phyloP scores from a whole-genome alignment of 1,284 basidiomycete species.

The Ceraceosorus guamensis region DNA sequence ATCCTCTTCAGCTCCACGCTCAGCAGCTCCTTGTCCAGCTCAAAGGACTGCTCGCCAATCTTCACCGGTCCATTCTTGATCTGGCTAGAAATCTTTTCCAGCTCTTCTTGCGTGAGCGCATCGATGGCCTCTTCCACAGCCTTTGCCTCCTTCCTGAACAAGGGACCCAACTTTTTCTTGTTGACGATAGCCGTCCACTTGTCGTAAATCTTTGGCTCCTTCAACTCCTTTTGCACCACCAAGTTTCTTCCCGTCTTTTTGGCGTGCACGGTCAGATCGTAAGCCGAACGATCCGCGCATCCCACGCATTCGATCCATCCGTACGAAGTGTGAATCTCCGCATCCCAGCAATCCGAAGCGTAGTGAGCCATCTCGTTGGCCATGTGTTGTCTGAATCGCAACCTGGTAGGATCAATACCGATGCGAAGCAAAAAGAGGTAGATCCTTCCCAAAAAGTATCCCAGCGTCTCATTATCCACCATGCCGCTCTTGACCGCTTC shows the following conservation, averaged over 20 bases:
- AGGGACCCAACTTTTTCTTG: slow-evolving; percentile 82
- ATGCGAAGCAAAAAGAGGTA: slow-evolving; percentile 85
- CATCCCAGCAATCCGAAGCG: slow-evolving; percentile 98
- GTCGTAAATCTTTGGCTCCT: slow-evolving; percentile 69
- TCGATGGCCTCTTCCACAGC: slow-evolving; percentile 65
- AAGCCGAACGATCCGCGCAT: slow-evolving; percentile 96
- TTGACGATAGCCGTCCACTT: slow-evolving; percentile 71
- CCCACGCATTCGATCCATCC: slow-evolving; percentile 99
- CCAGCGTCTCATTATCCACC: slow-evolving; percentile 93
- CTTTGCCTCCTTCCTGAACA: slow-evolving; percentile 77
- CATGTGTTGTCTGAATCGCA: slow-evolving; percentile 97
- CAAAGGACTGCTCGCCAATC: slow-evolving; percentile 60
- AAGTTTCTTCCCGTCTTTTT: slow-evolving; percentile 56
- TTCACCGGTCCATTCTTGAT: slow-evolving; percentile 63
- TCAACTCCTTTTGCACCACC: slow-evolving; percentile 74
- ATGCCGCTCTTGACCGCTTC: slow-evolving; percentile 76
- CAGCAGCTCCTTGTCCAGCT: slow-evolving; percentile 67
- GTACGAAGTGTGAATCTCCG: slow-evolving; percentile 87
- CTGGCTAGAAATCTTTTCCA: slow-evolving; percentile 66
- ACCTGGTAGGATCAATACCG: slow-evolving; percentile 74
- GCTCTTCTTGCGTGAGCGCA: slow-evolving; percentile 62
- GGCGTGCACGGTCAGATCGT: slow-evolving; percentile 67
- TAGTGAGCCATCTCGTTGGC: slow-evolving; percentile 98
- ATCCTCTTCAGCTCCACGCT: slow-evolving; percentile 77
- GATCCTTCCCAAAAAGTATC: slow-evolving; percentile 92